These are phyloP conservation scores for Beauveria brongniartii DNA, from an alignment of 2,329 filamentous ascomycete species.

Conservation along the genomic window DNA sequence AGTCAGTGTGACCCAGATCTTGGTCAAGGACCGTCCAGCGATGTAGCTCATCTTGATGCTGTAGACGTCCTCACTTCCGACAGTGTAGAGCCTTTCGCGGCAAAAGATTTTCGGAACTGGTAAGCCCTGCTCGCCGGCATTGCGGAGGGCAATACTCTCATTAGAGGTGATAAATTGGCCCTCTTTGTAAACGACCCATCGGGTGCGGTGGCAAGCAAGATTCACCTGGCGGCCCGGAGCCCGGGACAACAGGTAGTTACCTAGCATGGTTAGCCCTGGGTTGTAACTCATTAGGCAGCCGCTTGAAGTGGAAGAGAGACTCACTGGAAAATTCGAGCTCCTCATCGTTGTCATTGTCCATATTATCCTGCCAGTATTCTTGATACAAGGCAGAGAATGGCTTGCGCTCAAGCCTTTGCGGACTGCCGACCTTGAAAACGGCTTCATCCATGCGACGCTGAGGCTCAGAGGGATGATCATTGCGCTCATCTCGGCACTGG, in stretches of 20 bases:
- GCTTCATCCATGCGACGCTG: constrained; percentile 1
- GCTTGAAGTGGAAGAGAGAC: background rate
- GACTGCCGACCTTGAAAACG: constrained; percentile 3
- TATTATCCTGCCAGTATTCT: constrained; percentile 5
- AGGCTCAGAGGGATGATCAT: background rate
- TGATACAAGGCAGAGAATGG: constrained; percentile 1
- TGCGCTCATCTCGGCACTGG: background rate
- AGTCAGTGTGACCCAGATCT: background rate
- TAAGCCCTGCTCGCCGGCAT: background rate
- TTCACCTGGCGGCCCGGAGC: constrained; percentile 3
- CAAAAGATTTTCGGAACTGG: constrained; percentile 5
- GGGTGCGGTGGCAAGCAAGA: constrained; percentile 3
- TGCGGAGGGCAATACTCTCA: constrained; percentile 1
- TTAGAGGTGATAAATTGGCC: constrained; percentile 1
- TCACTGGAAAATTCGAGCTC: constrained; percentile 6
- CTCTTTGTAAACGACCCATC: constrained; percentile 9
- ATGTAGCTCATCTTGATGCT: constrained; percentile 10
- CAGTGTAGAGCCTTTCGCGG: constrained; percentile 1
- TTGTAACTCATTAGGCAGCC: background rate
- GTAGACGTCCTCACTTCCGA: background rate
- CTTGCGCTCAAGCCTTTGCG: background rate
- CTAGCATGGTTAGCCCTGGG: background rate
- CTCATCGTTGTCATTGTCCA: background rate
- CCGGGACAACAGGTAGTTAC: constrained; percentile 2
- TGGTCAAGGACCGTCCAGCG: background rate